A percentile compares a stretch with the other conserved stretches of the same genome.
These are phyloP conservation scores for Miscanthus lutarioriparius DNA, from an alignment of 176 grass and related monocot genomes.

Conservation along the genomic window DNA sequence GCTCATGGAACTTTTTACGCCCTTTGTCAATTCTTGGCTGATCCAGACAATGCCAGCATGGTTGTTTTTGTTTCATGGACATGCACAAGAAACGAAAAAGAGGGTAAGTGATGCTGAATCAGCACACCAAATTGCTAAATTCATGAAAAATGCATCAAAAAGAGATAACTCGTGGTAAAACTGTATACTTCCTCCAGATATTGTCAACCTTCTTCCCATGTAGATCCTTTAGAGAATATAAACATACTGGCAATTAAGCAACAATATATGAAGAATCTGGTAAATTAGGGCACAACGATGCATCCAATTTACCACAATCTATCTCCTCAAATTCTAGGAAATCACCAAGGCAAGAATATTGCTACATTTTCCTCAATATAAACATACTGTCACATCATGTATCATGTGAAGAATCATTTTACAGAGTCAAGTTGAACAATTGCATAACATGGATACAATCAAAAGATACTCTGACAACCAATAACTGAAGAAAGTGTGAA, in stretches of 20 bases:
- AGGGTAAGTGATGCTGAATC: background rate
- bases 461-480: background rate
- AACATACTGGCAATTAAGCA: background rate
- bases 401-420: background rate
- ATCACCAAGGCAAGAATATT: constrained; percentile 15
- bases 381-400: background rate
- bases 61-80: constrained; percentile 7
- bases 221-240: background rate
- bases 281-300: background rate
- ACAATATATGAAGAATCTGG: background rate
- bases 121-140: background rate
- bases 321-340: background rate
- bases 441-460: constrained; percentile 16
- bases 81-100: background rate
- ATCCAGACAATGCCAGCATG: constrained; percentile 21
- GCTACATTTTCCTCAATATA: background rate
- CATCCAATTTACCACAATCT: background rate
- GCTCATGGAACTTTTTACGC: constrained; percentile 56
- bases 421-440: background rate
- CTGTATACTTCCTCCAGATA: background rate
- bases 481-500: background rate
- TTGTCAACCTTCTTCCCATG: background rate
- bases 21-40: constrained; percentile 69
- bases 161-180: background rate
- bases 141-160: background rate